Percentiles rank a stretch among this genome's conserved stretches.
Conservation (phyloP, 768 basidiomycete species). For the Coprinellus micaceus region DNA sequence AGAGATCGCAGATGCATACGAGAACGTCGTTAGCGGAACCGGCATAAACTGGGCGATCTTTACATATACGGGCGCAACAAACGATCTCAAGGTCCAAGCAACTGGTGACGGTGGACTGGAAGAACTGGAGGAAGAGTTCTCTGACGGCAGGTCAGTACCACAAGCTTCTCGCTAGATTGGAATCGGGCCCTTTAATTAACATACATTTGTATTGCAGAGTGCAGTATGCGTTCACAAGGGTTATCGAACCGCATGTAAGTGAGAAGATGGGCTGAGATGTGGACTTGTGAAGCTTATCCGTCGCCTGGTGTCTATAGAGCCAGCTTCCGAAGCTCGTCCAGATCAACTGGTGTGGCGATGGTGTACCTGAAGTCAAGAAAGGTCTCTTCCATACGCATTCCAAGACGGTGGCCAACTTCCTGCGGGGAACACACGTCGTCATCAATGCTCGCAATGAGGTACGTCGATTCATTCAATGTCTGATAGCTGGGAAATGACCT, state of each 20-base stretch:
- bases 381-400: constrained; percentile 91
- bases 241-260: constrained; percentile 80
- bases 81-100: constrained; percentile 83
- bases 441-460: constrained; percentile 87
- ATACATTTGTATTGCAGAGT: constrained; percentile 51
- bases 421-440: constrained; percentile 83
- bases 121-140: constrained; percentile 91
- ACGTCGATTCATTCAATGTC: constrained; percentile 16
- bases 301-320: constrained; percentile 46
- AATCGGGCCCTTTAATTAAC: constrained; percentile 9
- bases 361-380: constrained; percentile 89
- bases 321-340: constrained; percentile 89
- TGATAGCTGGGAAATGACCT: constrained; percentile 3
- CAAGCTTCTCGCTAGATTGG: constrained; percentile 9
- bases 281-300: constrained; percentile 4
- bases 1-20: constrained; percentile 71
- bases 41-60: constrained; percentile 76
- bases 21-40: constrained; percentile 63
- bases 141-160: constrained; percentile 73
- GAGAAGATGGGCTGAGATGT: not conserved
- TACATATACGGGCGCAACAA: constrained; percentile 77
- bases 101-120: constrained; percentile 87
- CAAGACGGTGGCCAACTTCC: constrained; percentile 70
- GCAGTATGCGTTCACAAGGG: constrained; percentile 88
- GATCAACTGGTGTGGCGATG: constrained; percentile 97